phyloP scores from a whole-genome alignment of 345 rosid species.

The Limnanthes douglasii region DNA sequence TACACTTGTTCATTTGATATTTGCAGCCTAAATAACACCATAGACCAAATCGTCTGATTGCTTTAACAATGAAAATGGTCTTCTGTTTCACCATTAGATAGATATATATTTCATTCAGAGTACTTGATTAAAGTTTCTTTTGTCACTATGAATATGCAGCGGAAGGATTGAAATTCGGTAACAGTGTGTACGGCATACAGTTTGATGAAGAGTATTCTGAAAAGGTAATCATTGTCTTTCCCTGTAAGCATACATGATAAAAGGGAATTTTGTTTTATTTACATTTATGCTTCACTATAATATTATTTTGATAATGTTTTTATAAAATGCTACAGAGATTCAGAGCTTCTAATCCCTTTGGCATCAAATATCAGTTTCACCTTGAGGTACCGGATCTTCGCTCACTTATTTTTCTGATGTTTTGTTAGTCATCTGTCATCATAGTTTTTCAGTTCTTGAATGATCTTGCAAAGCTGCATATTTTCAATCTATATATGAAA shows the following conservation, averaged over 20 bases:
- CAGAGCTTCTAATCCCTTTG: slow-evolving; percentile 62
- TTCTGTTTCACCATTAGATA: no score
- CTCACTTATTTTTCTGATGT: background rate
- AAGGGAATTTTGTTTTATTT: slow-evolving; percentile 2
- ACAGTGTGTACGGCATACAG: slow-evolving; percentile 77
- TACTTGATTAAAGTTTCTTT: slow-evolving; percentile 10
- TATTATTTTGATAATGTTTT: slow-evolving; percentile 8
- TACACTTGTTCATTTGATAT: no score
- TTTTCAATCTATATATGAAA: no score
- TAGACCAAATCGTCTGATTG: no score
- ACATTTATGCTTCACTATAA: background rate
- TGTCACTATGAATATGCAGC: slow-evolving; percentile 38
- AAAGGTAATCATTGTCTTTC: slow-evolving; percentile 30
- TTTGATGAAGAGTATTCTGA: slow-evolving; percentile 75
- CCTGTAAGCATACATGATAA: background rate
- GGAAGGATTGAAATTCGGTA: slow-evolving; percentile 55
- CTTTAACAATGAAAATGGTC: no score
- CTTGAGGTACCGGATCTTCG: slow-evolving; percentile 57
- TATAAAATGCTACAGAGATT: slow-evolving; percentile 47
- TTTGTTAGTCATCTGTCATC: background rate
- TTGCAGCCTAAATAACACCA: no score
- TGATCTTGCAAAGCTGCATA: no score
- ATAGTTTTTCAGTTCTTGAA: no score
- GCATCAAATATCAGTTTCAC: slow-evolving; percentile 83
- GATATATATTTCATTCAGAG: no score